phyloP scores from a whole-genome alignment of 768 basidiomycete species.

The Tephrocybe sp. region DNA sequence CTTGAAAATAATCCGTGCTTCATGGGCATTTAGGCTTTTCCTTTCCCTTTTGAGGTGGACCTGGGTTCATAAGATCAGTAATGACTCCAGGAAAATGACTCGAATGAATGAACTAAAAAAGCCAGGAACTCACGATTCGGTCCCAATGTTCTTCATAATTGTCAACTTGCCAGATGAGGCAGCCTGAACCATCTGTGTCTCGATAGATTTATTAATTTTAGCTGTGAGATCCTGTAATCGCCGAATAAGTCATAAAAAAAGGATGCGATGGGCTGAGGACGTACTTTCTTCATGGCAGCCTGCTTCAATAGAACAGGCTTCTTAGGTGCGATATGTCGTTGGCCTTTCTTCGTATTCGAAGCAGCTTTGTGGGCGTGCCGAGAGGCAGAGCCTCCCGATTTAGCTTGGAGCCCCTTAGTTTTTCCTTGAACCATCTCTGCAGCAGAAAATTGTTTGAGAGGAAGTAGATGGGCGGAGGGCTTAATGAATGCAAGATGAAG shows the following conservation, averaged over 20 bases:
- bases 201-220: conserved; percentile 91
- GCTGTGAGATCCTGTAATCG: conserved; percentile 68
- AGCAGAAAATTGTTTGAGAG: neutral
- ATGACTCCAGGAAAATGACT: neutral
- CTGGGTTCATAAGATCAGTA: conserved; percentile 7
- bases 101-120: neutral
- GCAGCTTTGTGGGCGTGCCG: conserved; percentile 66
- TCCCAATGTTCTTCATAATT: conserved; percentile 76
- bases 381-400: conserved; percentile 39
- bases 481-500: neutral
- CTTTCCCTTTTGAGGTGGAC: conserved; percentile 17
- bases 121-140: conserved; percentile 35
- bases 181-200: conserved; percentile 85
- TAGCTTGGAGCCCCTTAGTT: conserved; percentile 71
- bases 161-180: conserved; percentile 88
- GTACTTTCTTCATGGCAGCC: conserved; percentile 75
- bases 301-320: conserved; percentile 71
- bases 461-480: neutral
- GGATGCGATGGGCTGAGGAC: conserved; percentile 7
- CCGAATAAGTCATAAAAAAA: neutral
- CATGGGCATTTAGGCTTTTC: conserved; percentile 10
- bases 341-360: conserved; percentile 76
- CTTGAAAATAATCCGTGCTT: neutral
- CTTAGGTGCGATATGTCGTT: conserved; percentile 77
- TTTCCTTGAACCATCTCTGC: conserved; percentile 73